Percentiles rank a stretch among this genome's conserved stretches.
Conservation (phyloP, 163 green algal species). For the Picocystis sp. region DNA sequence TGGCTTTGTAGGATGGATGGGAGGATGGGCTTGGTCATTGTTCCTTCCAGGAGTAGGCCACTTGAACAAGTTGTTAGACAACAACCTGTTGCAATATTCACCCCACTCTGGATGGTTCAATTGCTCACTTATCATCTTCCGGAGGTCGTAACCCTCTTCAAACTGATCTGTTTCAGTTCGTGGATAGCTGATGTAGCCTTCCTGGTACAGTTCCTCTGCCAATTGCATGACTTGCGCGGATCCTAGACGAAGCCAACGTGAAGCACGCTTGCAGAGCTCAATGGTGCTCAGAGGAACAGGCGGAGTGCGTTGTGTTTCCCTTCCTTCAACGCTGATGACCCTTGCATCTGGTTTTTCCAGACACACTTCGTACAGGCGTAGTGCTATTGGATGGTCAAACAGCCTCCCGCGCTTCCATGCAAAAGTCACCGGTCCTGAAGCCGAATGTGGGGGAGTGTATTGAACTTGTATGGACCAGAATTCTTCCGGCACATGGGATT, state of each 20-base stretch:
- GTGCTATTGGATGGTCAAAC: constrained; percentile 63
- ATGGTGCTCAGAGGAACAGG: constrained; percentile 80
- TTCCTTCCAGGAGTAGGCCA: constrained; percentile 41
- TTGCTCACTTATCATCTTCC: constrained; percentile 3
- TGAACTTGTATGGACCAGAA: constrained; percentile 74
- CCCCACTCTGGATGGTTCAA: constrained; percentile 3
- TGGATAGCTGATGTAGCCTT: constrained; percentile 87
- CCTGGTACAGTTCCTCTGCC: constrained; percentile 96
- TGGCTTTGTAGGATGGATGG: constrained; percentile 31
- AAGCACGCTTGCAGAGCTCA: constrained; percentile 82
- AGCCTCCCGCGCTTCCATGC: constrained; percentile 54
- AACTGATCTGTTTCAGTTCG: constrained; percentile 78
- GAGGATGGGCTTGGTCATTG: constrained; percentile 84
- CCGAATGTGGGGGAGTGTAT: not conserved
- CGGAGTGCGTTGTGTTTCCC: constrained; percentile 33
- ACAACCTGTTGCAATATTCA: constrained; percentile 26
- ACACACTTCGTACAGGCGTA: constrained; percentile 37
- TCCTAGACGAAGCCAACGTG: constrained; percentile 16
- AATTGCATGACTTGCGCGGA: constrained; percentile 66
- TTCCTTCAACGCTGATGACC: constrained; percentile 38
- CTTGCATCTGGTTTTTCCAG: constrained; percentile 18
- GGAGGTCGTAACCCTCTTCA: constrained; percentile 5
- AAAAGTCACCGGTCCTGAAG: constrained; percentile 19
- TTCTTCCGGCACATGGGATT: constrained; percentile 66
- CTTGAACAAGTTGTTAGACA: constrained; percentile 37